Evolutionary conservation across 352 stramenopile genomes (phyloP), one percentile per base, ranked within the genome.

Genomic region (Globisporangium megalacanthum): DNA sequence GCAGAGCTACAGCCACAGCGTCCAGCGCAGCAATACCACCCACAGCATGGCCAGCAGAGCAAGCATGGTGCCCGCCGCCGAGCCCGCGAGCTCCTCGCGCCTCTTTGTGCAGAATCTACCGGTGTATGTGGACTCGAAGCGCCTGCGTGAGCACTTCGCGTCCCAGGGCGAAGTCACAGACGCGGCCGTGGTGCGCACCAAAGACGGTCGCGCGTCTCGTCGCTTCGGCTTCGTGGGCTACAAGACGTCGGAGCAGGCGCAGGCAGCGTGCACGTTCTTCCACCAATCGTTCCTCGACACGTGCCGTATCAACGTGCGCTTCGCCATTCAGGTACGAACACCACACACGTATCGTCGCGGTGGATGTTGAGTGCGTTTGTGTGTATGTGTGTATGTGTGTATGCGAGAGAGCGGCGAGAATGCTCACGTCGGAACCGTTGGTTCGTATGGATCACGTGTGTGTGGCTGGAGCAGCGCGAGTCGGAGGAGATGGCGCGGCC

Each of bases 271-370:
- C 20, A 69, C 65, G 20, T 94, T 91, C 54, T 94, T 92, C 62
- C 69, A 94, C 55, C 77, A 88, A 54, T 85, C 89, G 47, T 98
- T 97, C 73, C 73, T 98, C 14, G 88, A 97, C 62, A 97, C 90
- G 36, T 89, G 78, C 58, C 80, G 71, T 41, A 71, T 97, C 33
- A 83, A 79, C 44, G 89, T 98, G 64, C 76, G 85, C 56, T 76
- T 94, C 29, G 91, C 91, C 17, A 61, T 90, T 41, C 65, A 76
- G 61, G 78, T 89, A 70, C 53, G 66, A 20, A 42, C 2, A 15
- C 4, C 39, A 37, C 20, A 29, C 1, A 15, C 49, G 20, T 44
- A 3, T n/a, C 15, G n/a, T 25, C 5, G 25, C 9, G 20, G 6
- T 14, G 7, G 20, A 10, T 22, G 35, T 2, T 39, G 35, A 8